Evolutionary conservation across 495 filamentous ascomycete genomes (phyloP).

Genomic region (Patellaria atrata): DNA sequence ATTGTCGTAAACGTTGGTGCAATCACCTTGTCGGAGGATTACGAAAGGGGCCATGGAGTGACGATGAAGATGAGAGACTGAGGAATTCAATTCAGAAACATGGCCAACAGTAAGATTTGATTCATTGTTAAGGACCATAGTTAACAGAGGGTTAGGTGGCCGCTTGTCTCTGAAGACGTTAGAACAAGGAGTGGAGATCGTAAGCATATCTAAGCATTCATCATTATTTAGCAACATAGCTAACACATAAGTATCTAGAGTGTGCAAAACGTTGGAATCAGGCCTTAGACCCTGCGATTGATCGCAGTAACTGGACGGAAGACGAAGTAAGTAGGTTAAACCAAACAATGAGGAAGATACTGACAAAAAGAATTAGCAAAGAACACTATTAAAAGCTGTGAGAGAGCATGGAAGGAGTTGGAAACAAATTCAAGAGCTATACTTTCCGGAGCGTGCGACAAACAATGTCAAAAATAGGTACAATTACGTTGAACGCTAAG

Average conservation of each 20-base stretch:
- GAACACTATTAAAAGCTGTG: slow-evolving; percentile 25
- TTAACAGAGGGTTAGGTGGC: slow-evolving; percentile 7
- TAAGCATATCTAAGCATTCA: slow-evolving; percentile 15
- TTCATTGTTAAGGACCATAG: not conserved
- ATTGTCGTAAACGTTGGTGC: slow-evolving; percentile 31
- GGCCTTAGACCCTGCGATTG: slow-evolving; percentile 28
- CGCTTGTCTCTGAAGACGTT: slow-evolving; percentile 15
- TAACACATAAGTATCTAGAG: slow-evolving; percentile 20
- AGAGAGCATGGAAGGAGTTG: slow-evolving; percentile 26
- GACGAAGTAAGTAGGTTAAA: slow-evolving; percentile 24
- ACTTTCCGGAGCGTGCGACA: slow-evolving; percentile 27
- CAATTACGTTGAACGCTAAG: too few relatives aligned
- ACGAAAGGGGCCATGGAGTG: slow-evolving; percentile 31
- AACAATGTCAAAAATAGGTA: slow-evolving; percentile 19
- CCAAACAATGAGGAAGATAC: slow-evolving; percentile 2
- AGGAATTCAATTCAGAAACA: slow-evolving; percentile 24
- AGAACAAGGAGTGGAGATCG: slow-evolving; percentile 25
- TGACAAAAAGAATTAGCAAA: slow-evolving; percentile 18
- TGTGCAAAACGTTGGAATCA: slow-evolving; percentile 32
- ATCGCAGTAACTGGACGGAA: slow-evolving; percentile 28
- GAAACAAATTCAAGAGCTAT: slow-evolving; percentile 28
- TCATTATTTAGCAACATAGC: slow-evolving; percentile 2
- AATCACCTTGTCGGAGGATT: slow-evolving; percentile 30
- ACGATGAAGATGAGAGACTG: slow-evolving; percentile 27
- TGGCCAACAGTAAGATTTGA: slow-evolving; percentile 20